These are phyloP conservation scores for Abrus pulchellus DNA, from an alignment of 306 rosid species.

Conservation along the genomic window DNA sequence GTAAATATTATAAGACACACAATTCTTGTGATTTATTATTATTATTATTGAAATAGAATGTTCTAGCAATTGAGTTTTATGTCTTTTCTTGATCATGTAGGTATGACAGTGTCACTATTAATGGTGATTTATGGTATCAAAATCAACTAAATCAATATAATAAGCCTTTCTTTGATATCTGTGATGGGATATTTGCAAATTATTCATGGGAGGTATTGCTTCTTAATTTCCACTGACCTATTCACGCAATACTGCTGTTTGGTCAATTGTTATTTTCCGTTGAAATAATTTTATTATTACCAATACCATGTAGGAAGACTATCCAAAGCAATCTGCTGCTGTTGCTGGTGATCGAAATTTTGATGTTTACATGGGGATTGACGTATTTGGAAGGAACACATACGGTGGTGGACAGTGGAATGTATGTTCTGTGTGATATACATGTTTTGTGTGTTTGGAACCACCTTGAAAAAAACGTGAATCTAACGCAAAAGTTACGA, in stretches of 20 bases:
- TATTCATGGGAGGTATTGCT: conserved; percentile 84
- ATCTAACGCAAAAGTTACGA: too few relatives aligned
- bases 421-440: conserved; percentile 60
- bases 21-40: not conserved
- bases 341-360: conserved; percentile 86
- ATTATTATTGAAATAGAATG: not conserved
- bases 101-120: conserved; percentile 89
- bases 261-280: conserved; percentile 18
- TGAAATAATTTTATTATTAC: conserved; percentile 1
- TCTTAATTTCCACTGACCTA: conserved; percentile 21
- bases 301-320: conserved; percentile 57
- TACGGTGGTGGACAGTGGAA: conserved; percentile 97
- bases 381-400: conserved; percentile 89
- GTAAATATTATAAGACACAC: conserved; percentile 56
- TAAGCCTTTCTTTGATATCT: conserved; percentile 82
- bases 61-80: conserved; percentile 44
- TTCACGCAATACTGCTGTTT: not conserved
- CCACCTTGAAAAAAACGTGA: not conserved
- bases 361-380: conserved; percentile 95
- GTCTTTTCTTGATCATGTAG: conserved; percentile 56
- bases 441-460: not conserved
- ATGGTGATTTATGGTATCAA: conserved; percentile 77
- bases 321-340: conserved; percentile 74
- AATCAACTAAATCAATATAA: conserved; percentile 75
- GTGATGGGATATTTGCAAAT: conserved; percentile 92